Percentiles rank a stretch among this genome's conserved stretches.
Conservation (phyloP, 2,329 filamentous ascomycete genomes). For the Claviceps spartinae region DNA sequence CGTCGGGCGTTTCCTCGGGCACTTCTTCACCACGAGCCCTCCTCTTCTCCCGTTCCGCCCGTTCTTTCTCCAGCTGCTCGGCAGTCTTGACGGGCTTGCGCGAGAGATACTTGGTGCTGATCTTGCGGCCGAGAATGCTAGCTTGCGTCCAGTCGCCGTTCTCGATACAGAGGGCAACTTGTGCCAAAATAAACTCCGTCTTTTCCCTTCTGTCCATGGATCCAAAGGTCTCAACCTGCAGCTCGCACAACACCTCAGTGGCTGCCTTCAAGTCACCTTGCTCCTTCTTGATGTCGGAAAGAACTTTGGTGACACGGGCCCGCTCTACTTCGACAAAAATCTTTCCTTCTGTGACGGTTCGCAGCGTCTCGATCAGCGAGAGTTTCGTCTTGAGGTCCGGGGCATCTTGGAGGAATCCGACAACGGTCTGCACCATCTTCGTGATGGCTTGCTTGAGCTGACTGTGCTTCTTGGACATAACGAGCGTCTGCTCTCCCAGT, state of each 20-base stretch:
- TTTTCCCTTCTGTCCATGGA: slow-evolving; percentile 96
- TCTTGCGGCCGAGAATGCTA: slow-evolving; percentile 86
- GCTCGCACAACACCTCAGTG: slow-evolving; percentile 85
- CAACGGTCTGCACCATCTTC: slow-evolving; percentile 96
- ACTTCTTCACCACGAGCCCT: slow-evolving; percentile 68
- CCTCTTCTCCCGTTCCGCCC: slow-evolving; percentile 78
- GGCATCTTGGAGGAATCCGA: slow-evolving; percentile 78
- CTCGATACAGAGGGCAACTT: slow-evolving; percentile 90
- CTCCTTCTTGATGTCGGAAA: slow-evolving; percentile 94
- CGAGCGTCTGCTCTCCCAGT: slow-evolving; percentile 89
- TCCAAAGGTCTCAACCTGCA: slow-evolving; percentile 97
- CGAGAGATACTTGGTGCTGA: slow-evolving; percentile 83
- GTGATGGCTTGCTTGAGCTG: slow-evolving; percentile 98
- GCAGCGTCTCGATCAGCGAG: slow-evolving; percentile 82
- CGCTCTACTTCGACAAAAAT: slow-evolving; percentile 99
- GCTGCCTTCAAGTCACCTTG: slow-evolving; percentile 86
- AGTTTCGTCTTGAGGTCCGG: slow-evolving; percentile 80
- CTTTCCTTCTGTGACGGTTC: slow-evolving; percentile 97
- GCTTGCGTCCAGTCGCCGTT: slow-evolving; percentile 94
- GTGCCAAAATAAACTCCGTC: slow-evolving; percentile 95
- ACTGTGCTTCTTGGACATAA: slow-evolving; percentile 98
- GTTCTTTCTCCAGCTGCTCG: slow-evolving; percentile 82
- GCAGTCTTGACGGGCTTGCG: slow-evolving; percentile 82
- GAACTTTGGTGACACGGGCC: slow-evolving; percentile 83
- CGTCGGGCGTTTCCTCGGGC: slow-evolving; percentile 64